Base-by-base conservation (phyloP, 495 filamentous ascomycete genomes). In the Penicillium robsamsonii region DNA sequence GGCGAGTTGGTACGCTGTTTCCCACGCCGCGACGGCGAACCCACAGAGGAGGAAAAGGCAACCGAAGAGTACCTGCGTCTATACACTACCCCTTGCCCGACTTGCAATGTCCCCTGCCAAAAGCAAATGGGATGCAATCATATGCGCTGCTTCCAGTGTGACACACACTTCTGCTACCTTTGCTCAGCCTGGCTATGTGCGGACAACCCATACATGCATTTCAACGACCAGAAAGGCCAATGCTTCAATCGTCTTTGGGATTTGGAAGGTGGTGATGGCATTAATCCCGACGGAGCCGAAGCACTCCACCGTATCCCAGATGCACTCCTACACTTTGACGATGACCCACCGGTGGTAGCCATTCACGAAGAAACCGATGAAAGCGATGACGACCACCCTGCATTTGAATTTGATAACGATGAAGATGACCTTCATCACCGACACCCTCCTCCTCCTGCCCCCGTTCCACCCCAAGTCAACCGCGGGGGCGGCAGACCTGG, bases 81-180 rank as follows among this genome's bases (percentile, higher is more conserved):
- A 33, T 85, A 96, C 73, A 95, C 93, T 0, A 89, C 90, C 0
- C 83, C 85, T 10, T 98, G 94, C 66, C 94, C 94, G n/a, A 92
- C 89, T 4, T 98, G 94, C 70, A 81, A 74, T n/a, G 83, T 87
- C 2, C 90, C 89, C 1, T 86, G 85, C 20, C 89, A 97, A 62
- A 98, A 98, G 74, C 88, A 85, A 12, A 84, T 90, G 62, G 94
- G 94, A 31, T 98, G 94, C 83, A 98, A 98, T 70, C 94, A 98
- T 66, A 98, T 98, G 94, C 87, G 85, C 15, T 98, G 94, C 68
- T 91, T 87, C 70, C 85, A 88, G 53, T 98, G 94, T 75, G 76
- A 84, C 42, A 86, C 90, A 2, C 94, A 97, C 69, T 98, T 97
- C 65, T 98, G 94, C 71, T 98, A 97, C 64, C 85, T 98, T 6